Base-by-base conservation (phyloP, 208 protist genomes). In the Leishmania tarentolae region DNA sequence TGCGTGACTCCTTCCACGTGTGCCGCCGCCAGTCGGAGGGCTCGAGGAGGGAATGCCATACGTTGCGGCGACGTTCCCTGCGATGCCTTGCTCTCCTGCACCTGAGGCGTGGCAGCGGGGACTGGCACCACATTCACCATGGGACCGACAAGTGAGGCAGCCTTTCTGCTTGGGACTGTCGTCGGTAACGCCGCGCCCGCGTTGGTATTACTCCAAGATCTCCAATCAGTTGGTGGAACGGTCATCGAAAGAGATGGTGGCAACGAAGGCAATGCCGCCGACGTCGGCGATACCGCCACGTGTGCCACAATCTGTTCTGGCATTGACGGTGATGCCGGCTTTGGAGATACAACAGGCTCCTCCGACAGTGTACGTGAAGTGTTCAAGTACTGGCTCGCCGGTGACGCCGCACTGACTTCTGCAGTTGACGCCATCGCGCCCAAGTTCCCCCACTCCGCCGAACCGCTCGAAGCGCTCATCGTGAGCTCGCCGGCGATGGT, bases 141-240 rank as follows among this genome's bases (percentile, higher is more conserved):
- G 21, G 72, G 21, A 4, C 35, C 17, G 42, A 15, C 31, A 28
- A n/a, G 52, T 28, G 50, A 40, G 61, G 72, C 46, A 19, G 46
- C 15, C 3, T 8, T 7, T 0, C 31, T 6, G 42, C n/a, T 61
- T 11, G 7, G 50, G 15, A 61, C 50, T 35, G 31, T 5, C 9
- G 15, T 8, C 28, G 31, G 17, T 24, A 50, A 2, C 35, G 72
- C n/a, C 3, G 28, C 28, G 11, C 46, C 24, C 31, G 46, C 21
- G 57, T n/a, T n/a, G n/a, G 42, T 72, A n/a, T 76, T 59, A 44
- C 11, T 24, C 8, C 57, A 61, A 35, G 81, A 81, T 46, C 69
- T 81, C 44, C 59, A 53, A n/a, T 73, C 70, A 47, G 76, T 77
- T 28, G 81, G 61, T 35, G 81, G 59, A 2, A 72, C 75, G 24